Percentiles rank a stretch among this genome's conserved stretches.
phyloP scores from a whole-genome alignment of 768 basidiomycete genomes.

The Russula sp. region DNA sequence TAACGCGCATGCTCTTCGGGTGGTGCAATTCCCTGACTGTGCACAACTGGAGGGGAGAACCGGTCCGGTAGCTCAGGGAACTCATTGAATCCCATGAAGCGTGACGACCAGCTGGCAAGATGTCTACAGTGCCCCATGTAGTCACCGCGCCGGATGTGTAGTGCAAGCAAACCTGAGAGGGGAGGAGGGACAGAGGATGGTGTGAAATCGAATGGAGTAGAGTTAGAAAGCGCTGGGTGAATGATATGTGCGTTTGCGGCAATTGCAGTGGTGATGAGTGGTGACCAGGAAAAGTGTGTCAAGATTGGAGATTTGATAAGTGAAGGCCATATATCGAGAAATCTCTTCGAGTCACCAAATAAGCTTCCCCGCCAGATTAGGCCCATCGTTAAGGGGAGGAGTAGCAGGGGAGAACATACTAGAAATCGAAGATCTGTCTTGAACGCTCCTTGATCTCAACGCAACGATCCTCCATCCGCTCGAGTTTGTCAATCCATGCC shows the following conservation, averaged over 20 bases:
- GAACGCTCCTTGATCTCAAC: slow-evolving; percentile 35
- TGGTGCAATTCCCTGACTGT: too few relatives aligned
- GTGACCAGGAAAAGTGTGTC: slow-evolving; percentile 37
- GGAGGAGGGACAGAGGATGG: slow-evolving; percentile 21
- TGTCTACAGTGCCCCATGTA: slow-evolving; percentile 38
- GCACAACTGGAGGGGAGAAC: too few relatives aligned
- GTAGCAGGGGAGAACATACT: slow-evolving; percentile 28
- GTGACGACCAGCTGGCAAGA: too few relatives aligned
- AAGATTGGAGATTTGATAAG: slow-evolving; percentile 32
- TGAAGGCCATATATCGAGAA: slow-evolving; percentile 34
- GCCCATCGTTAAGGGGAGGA: background rate
- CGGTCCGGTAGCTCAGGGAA: too few relatives aligned
- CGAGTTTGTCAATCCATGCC: slow-evolving; percentile 36
- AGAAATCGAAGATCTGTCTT: slow-evolving; percentile 33
- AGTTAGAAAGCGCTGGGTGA: slow-evolving; percentile 11
- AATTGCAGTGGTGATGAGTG: slow-evolving; percentile 32
- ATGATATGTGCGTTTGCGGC: slow-evolving; percentile 29
- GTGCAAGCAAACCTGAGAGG: slow-evolving; percentile 38
- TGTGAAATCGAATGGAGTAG: background rate
- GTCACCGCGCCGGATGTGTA: slow-evolving; percentile 49
- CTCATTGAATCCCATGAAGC: too few relatives aligned
- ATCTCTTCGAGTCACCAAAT: slow-evolving; percentile 22
- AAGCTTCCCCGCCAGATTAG: background rate
- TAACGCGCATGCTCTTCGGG: too few relatives aligned
- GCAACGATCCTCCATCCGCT: slow-evolving; percentile 35